Evolutionary conservation across 179 eudicot species (phyloP).

Genomic region (Sideroxylon spinosum): DNA sequence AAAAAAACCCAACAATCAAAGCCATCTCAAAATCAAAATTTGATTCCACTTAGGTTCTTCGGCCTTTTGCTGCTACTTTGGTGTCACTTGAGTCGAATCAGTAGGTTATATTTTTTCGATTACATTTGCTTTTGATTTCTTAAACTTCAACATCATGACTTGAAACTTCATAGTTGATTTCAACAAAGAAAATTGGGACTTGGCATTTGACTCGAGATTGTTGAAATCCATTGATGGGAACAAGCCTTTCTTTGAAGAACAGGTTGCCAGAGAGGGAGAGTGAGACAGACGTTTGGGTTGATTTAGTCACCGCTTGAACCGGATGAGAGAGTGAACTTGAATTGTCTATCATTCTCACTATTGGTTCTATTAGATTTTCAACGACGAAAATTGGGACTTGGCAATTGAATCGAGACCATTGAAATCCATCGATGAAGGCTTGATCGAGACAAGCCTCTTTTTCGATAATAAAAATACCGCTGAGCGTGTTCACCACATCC

Average conservation of each 20-base stretch:
- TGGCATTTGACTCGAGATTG: constrained; percentile 29
- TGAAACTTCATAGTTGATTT: constrained; percentile 46
- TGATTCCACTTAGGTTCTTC: constrained; percentile 5
- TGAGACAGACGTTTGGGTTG: too few species aligned
- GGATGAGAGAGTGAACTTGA: constrained; percentile 18
- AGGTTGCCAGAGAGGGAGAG: constrained; percentile 45
- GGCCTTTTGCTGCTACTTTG: neutral
- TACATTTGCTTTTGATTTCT: constrained; percentile 36
- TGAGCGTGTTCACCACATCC: too few species aligned
- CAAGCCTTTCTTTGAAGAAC: constrained; percentile 41
- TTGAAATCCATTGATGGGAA: constrained; percentile 23
- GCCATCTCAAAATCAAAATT: neutral
- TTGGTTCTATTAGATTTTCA: constrained; percentile 18
- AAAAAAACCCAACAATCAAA: too few species aligned
- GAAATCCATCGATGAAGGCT: constrained; percentile 15
- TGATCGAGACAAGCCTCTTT: constrained; percentile 27
- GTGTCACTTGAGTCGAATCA: neutral
- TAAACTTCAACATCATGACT: constrained; percentile 48
- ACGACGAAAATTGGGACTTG: constrained; percentile 7
- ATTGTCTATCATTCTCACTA: constrained; percentile 2
- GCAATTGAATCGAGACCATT: constrained; percentile 30
- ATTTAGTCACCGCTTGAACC: constrained; percentile 9
- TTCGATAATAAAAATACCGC: too few species aligned
- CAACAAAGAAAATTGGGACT: neutral
- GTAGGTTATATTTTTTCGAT: neutral